Evolutionary conservation across 2,329 filamentous ascomycete genomes (phyloP).

Genomic region (Alternaria burnsii): DNA sequence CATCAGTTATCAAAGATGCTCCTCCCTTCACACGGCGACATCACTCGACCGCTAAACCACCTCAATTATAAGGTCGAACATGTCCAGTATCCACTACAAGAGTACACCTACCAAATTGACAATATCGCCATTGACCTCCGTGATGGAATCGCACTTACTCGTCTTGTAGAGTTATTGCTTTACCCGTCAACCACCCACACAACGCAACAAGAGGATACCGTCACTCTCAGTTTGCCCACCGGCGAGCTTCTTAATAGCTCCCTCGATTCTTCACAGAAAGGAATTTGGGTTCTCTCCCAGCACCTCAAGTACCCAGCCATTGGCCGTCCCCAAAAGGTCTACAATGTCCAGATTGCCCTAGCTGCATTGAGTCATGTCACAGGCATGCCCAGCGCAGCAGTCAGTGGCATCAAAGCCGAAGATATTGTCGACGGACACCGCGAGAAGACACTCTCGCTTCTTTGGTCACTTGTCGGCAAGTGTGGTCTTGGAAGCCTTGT

Average conservation of each 20-base stretch:
- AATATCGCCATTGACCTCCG: slow-evolving; percentile 70
- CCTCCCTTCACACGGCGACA: slow-evolving; percentile 66
- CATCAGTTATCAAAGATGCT: slow-evolving; percentile 62
- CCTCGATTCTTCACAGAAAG: slow-evolving; percentile 42
- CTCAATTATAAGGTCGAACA: slow-evolving; percentile 65
- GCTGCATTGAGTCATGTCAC: slow-evolving; percentile 59
- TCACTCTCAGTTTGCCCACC: slow-evolving; percentile 58
- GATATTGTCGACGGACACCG: slow-evolving; percentile 71
- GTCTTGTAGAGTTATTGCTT: slow-evolving; percentile 66
- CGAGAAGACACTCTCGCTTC: slow-evolving; percentile 68
- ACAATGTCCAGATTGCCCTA: slow-evolving; percentile 68
- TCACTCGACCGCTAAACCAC: slow-evolving; percentile 63
- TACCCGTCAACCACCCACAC: slow-evolving; percentile 51
- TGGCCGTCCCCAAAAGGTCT: slow-evolving; percentile 64
- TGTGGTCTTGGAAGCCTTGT: slow-evolving; percentile 64
- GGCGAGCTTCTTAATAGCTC: slow-evolving; percentile 55
- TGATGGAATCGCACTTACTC: slow-evolving; percentile 67
- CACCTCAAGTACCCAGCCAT: slow-evolving; percentile 67
- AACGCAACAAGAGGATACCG: slow-evolving; percentile 47
- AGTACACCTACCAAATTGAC: slow-evolving; percentile 65
- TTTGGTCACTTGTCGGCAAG: slow-evolving; percentile 68
- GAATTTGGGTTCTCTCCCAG: slow-evolving; percentile 61
- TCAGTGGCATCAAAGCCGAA: slow-evolving; percentile 59
- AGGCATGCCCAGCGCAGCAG: slow-evolving; percentile 52
- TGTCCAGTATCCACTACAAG: slow-evolving; percentile 65